These are phyloP conservation scores for Cryptomeria japonica DNA, from an alignment of 75 land plant genomes.

Conservation along the genomic window DNA sequence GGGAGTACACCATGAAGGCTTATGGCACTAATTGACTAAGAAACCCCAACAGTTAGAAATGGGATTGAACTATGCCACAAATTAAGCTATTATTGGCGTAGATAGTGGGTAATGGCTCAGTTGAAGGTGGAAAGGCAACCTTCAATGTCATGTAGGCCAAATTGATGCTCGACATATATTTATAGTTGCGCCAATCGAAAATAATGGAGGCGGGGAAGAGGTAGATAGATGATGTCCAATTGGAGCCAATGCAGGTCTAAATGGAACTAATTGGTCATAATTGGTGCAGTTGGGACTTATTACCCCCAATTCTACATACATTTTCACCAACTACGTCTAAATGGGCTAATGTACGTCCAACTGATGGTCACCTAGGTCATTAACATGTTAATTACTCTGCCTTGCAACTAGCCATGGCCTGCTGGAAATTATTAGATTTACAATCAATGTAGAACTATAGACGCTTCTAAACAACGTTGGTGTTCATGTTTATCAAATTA, in stretches of 20 bases:
- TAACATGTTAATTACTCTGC: not conserved
- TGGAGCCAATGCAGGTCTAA: not conserved
- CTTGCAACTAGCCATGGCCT: not conserved
- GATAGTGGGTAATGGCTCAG: not conserved
- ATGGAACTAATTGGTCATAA: not conserved
- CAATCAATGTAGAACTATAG: not conserved
- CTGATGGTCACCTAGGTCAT: not conserved
- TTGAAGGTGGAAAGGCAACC: not conserved
- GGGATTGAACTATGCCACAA: not conserved
- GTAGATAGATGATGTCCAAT: not conserved
- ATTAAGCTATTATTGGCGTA: not conserved
- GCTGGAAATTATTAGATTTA: not conserved
- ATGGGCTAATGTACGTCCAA: not conserved
- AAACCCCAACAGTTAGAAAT: not conserved
- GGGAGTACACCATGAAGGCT: not conserved
- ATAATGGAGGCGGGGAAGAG: not conserved
- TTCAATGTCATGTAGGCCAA: not conserved
- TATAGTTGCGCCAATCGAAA: too few relatives aligned
- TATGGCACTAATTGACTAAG: not conserved
- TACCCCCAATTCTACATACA: not conserved
- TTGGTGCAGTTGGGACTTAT: not conserved
- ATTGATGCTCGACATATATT: too few relatives aligned
- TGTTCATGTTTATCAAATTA: not conserved
- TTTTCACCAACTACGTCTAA: not conserved
- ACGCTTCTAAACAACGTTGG: not conserved